These are phyloP conservation scores for Xerophyta viscosa DNA, from an alignment of 106 monocot genomes.

Conservation along the genomic window DNA sequence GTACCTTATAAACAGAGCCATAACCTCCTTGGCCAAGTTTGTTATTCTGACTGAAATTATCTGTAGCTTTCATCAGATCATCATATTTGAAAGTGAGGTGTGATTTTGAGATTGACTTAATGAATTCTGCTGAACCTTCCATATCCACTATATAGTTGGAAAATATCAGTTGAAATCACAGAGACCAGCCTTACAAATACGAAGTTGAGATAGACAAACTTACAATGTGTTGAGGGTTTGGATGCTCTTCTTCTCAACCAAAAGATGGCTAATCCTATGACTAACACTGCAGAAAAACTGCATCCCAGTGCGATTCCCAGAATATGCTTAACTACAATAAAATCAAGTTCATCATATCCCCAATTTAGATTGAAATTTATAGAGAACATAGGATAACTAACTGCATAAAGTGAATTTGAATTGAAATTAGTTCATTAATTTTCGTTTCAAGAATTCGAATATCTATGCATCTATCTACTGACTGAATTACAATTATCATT, in stretches of 20 bases:
- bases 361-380: background rate
- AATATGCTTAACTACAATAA: constrained; percentile 10
- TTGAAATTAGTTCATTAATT: no score
- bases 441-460: no score
- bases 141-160: constrained; percentile 16
- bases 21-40: constrained; percentile 77
- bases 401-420: background rate
- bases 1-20: constrained; percentile 72
- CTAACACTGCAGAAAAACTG: constrained; percentile 8
- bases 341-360: background rate
- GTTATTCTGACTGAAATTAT: constrained; percentile 48
- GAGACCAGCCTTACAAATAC: no score
- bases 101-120: constrained; percentile 38
- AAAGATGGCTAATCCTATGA: constrained; percentile 14
- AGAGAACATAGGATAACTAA: background rate
- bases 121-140: constrained; percentile 21
- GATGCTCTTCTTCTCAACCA: constrained; percentile 21
- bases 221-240: background rate
- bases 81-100: constrained; percentile 50
- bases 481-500: no score
- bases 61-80: constrained; percentile 46
- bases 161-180: no score
- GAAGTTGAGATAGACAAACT: background rate
- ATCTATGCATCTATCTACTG: no score
- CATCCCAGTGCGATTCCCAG: constrained; percentile 14